A percentile compares a stretch with the other conserved stretches of the same genome.
Evolutionary conservation across 2,329 filamentous ascomycete genomes (phyloP).

Genomic region (Hymenoscyphus infarciens): DNA sequence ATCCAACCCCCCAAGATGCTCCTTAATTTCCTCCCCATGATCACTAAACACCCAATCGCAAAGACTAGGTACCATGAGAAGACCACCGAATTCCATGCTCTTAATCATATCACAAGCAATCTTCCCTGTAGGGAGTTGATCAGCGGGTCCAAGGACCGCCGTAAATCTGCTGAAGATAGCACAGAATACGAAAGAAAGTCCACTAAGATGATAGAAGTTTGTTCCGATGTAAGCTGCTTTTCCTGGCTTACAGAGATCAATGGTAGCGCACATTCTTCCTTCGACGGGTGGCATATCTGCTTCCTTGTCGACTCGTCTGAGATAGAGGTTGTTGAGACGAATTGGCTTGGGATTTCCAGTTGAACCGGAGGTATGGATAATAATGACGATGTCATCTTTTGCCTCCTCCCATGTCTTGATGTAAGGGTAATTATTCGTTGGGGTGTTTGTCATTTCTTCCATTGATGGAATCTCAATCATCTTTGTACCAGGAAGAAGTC

Average conservation of each 20-base stretch:
- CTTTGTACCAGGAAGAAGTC: conserved; percentile 7
- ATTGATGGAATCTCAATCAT: conserved; percentile 23
- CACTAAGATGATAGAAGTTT: conserved; percentile 24
- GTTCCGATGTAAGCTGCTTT: conserved; percentile 7
- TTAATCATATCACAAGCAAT: conserved; percentile 21
- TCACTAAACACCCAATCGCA: conserved; percentile 18
- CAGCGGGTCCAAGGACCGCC: conserved; percentile 14
- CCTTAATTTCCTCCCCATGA: conserved; percentile 17
- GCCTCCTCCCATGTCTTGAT: conserved; percentile 37
- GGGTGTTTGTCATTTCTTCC: conserved; percentile 31
- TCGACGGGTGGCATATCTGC: background rate
- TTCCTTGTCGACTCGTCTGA: conserved; percentile 11
- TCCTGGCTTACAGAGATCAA: conserved; percentile 1
- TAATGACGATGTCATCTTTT: conserved; percentile 38
- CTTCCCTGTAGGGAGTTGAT: conserved; percentile 13
- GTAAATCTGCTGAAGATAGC: conserved; percentile 11
- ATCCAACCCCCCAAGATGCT: conserved; percentile 12
- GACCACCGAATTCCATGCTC: conserved; percentile 26
- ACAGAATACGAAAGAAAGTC: conserved; percentile 7
- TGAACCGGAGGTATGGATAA: conserved; percentile 43
- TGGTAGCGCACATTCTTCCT: background rate
- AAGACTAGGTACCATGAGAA: conserved; percentile 18
- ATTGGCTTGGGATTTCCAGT: conserved; percentile 44
- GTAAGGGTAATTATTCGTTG: conserved; percentile 29
- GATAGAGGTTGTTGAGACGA: conserved; percentile 7